phyloP scores from a whole-genome alignment of 2,329 filamentous ascomycete genomes.

The Aspergillus ochraceus region DNA sequence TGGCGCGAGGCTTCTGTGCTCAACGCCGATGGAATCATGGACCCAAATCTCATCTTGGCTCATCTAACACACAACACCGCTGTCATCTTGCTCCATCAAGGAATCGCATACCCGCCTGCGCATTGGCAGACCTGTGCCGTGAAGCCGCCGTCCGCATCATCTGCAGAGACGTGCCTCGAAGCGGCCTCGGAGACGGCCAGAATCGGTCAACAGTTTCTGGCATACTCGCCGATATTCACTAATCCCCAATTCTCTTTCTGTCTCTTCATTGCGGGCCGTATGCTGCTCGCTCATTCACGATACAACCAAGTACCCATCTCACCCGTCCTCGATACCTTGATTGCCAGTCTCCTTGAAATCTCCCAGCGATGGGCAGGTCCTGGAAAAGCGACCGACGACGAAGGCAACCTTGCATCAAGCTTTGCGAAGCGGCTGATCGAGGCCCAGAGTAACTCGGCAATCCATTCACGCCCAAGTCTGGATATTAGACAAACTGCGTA shows the following conservation, averaged over 20 bases:
- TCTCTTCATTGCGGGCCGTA: constrained; percentile 45
- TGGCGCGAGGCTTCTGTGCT: constrained; percentile 36
- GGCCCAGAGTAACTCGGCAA: constrained; percentile 8
- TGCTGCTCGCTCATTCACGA: constrained; percentile 41
- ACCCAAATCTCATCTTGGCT: constrained; percentile 52
- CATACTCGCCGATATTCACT: constrained; percentile 28
- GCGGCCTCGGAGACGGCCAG: constrained; percentile 47
- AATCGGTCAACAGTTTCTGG: constrained; percentile 48
- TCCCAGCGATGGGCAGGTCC: constrained; percentile 40
- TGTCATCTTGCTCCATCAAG: constrained; percentile 51
- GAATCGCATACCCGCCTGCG: constrained; percentile 42
- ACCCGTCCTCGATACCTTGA: constrained; percentile 33
- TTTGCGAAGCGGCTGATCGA: constrained; percentile 21
- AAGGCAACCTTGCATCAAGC: constrained; percentile 16
- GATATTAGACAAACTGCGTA: constrained; percentile 23
- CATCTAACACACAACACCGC: constrained; percentile 53
- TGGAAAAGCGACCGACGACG: constrained; percentile 7
- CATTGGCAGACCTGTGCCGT: constrained; percentile 33
- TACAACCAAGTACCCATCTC: constrained; percentile 32
- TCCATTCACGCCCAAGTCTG: constrained; percentile 8
- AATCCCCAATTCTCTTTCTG: constrained; percentile 48
- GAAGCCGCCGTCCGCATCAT: constrained; percentile 46
- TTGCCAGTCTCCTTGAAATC: constrained; percentile 37
- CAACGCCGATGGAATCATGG: constrained; percentile 40
- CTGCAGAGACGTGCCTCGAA: constrained; percentile 51